Percentiles rank a stretch among this genome's conserved stretches.
Conservation (phyloP, 2,329 filamentous ascomycete genomes). For the Huntiella savannae region DNA sequence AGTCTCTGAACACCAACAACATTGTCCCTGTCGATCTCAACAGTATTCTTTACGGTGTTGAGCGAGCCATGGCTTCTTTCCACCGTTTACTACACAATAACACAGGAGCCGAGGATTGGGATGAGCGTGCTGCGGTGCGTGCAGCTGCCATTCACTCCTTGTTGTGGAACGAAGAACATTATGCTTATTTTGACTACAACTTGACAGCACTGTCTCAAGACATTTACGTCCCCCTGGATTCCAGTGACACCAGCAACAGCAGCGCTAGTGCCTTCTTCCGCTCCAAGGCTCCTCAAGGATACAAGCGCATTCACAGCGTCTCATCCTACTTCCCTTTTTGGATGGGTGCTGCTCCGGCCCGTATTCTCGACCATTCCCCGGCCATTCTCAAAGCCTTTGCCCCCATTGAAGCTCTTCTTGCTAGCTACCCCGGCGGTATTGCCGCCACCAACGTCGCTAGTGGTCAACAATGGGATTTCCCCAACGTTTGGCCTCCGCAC, state of each 20-base stretch:
- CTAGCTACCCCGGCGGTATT: slow-evolving; percentile 34
- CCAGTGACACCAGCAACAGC: background rate
- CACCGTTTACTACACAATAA: slow-evolving; percentile 31
- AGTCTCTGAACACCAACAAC: slow-evolving; percentile 39
- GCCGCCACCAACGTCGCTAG: slow-evolving; percentile 41
- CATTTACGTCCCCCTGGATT: slow-evolving; percentile 23
- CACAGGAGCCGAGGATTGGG: slow-evolving; percentile 30
- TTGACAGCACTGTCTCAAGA: slow-evolving; percentile 37
- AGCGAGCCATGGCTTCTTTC: slow-evolving; percentile 38
- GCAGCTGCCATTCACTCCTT: slow-evolving; percentile 42
- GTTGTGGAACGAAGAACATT: slow-evolving; percentile 44
- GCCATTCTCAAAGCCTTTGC: slow-evolving; percentile 35
- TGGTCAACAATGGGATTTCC: slow-evolving; percentile 51
- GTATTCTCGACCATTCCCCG: slow-evolving; percentile 37
- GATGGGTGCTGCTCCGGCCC: slow-evolving; percentile 40
- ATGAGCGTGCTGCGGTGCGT: slow-evolving; percentile 28
- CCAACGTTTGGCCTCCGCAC: slow-evolving; percentile 50
- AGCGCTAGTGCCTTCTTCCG: slow-evolving; percentile 16
- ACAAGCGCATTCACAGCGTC: slow-evolving; percentile 37
- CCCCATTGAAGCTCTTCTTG: slow-evolving; percentile 33
- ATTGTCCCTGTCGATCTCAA: slow-evolving; percentile 48
- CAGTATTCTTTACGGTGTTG: slow-evolving; percentile 47
- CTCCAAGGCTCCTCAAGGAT: slow-evolving; percentile 28
- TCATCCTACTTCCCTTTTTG: slow-evolving; percentile 52
- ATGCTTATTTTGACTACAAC: slow-evolving; percentile 52